phyloP scores from a whole-genome alignment of 257 asterid genomes.

The Rehmannia glutinosa region DNA sequence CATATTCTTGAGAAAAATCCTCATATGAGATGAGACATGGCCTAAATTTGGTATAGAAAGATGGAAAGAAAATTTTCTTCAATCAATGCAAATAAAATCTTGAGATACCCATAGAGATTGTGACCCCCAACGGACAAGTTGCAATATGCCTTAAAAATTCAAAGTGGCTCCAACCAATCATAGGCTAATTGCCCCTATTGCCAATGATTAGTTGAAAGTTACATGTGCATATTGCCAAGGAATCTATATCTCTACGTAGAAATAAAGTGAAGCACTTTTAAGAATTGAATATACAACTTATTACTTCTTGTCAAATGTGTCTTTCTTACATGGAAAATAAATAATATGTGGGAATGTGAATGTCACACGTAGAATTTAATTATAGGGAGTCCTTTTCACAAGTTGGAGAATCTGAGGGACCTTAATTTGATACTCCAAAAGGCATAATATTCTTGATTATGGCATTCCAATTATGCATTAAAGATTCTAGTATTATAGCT shows the following conservation, averaged over 20 bases:
- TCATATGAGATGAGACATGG: no score
- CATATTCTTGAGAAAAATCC: no score
- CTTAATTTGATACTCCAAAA: slow-evolving; percentile 1
- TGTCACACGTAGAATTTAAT: not conserved
- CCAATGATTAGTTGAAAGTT: slow-evolving; percentile 38
- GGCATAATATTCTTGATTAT: not conserved
- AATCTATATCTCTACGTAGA: slow-evolving; percentile 9
- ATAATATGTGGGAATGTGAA: not conserved
- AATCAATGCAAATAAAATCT: not conserved
- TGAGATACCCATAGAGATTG: no score
- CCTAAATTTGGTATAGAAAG: no score
- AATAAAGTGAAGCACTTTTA: not conserved
- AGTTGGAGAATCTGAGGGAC: slow-evolving; percentile 30
- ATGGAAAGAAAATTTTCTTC: no score
- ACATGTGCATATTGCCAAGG: slow-evolving; percentile 17
- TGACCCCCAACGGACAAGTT: slow-evolving; percentile 2
- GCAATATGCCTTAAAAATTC: slow-evolving; percentile 5
- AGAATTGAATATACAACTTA: not conserved
- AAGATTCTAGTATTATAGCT: no score
- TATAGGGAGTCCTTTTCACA: slow-evolving; percentile 23
- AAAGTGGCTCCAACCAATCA: not conserved
- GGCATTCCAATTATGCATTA: no score
- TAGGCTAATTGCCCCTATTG: slow-evolving; percentile 13
- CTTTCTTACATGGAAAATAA: not conserved
- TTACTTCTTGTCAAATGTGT: not conserved